Conservation (phyloP, 164 flowering plant species). For the Akebia trifoliata region DNA sequence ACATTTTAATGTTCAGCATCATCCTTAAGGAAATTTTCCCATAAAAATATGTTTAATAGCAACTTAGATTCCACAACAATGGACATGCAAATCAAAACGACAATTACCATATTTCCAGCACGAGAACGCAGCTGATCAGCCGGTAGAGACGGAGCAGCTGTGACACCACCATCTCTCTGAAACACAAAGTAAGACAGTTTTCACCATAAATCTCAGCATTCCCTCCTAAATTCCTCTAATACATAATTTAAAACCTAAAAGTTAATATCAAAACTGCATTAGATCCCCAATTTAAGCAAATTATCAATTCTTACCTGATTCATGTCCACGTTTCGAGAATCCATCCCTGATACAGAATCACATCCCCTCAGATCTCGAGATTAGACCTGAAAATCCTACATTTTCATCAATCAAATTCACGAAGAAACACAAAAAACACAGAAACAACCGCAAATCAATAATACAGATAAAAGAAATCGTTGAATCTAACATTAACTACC, state of each 20-base stretch:
- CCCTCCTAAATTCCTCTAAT: too few relatives aligned
- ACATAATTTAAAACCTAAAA: background rate
- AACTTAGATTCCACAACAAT: too few relatives aligned
- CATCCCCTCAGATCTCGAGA: constrained; percentile 3
- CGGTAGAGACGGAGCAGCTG: constrained; percentile 25
- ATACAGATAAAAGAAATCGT: background rate
- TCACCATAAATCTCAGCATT: background rate
- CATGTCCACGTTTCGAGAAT: constrained; percentile 13
- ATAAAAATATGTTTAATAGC: too few relatives aligned
- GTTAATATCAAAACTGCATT: background rate
- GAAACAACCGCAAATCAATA: background rate
- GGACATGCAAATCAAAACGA: background rate
- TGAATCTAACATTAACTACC: background rate
- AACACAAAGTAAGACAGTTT: background rate
- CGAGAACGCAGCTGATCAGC: constrained; percentile 32
- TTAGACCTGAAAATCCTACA: background rate
- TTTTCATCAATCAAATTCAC: constrained; percentile 7
- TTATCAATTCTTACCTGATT: constrained; percentile 8
- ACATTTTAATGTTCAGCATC: too few relatives aligned
- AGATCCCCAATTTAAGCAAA: background rate
- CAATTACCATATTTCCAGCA: constrained; percentile 36
- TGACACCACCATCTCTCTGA: constrained; percentile 35
- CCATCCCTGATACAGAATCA: constrained; percentile 15
- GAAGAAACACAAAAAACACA: background rate
- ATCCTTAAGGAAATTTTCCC: too few relatives aligned